These are phyloP conservation scores for Sarocladium brachiariae DNA, from an alignment of 2,329 filamentous ascomycete genomes.

Conservation along the genomic window DNA sequence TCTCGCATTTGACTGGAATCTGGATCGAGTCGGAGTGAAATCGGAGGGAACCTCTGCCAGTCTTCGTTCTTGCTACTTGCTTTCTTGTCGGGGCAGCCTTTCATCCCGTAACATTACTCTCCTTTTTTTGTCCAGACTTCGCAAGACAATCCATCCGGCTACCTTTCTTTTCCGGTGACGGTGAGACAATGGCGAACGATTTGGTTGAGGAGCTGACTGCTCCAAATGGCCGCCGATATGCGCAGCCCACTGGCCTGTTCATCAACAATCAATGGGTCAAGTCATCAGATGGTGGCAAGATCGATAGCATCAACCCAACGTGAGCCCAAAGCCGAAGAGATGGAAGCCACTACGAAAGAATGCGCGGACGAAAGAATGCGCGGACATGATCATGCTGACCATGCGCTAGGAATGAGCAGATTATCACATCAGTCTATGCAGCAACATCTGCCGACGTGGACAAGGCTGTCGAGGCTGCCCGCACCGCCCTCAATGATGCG, in stretches of 20 bases:
- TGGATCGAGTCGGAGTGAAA: background rate
- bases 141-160: background rate
- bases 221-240: conserved; percentile 18
- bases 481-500: conserved; percentile 55
- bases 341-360: too few relatives aligned
- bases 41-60: background rate
- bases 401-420: conserved; percentile 14
- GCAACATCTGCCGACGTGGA: conserved; percentile 16
- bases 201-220: conserved; percentile 12
- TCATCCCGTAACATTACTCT: background rate
- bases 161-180: background rate
- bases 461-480: conserved; percentile 33
- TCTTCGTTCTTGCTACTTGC: background rate
- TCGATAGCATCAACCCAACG: conserved; percentile 16
- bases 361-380: too few relatives aligned
- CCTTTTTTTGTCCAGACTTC: too few relatives aligned
- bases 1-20: too few relatives aligned
- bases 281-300: conserved; percentile 13
- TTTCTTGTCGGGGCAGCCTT: background rate
- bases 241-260: conserved; percentile 27
- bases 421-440: conserved; percentile 14
- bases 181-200: background rate
- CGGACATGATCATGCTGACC: background rate
- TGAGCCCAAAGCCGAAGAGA: too few relatives aligned
- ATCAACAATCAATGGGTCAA: conserved; percentile 18